Evolutionary conservation across 768 basidiomycete genomes (phyloP).

Genomic region (Boletus fagicola): DNA sequence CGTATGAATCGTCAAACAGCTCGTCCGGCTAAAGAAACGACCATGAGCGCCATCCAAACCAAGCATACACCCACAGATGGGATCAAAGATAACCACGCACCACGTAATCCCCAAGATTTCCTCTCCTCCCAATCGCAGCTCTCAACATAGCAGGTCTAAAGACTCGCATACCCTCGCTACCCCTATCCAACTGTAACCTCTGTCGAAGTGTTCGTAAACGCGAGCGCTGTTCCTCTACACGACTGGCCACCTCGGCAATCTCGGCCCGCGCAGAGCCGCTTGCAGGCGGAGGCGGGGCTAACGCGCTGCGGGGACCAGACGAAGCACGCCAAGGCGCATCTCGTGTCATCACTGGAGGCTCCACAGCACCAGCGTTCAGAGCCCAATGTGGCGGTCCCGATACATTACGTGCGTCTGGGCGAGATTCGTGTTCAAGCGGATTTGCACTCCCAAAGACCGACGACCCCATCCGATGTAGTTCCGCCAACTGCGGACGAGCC

Average conservation of each 20-base stretch:
- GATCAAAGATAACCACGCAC: constrained; percentile 37
- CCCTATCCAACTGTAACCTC: constrained; percentile 30
- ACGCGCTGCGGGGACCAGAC: constrained; percentile 15
- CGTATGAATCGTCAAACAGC: constrained; percentile 74
- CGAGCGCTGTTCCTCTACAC: constrained; percentile 22
- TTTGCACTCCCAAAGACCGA: constrained; percentile 3
- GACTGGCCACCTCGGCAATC: constrained; percentile 5
- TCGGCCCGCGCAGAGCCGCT: constrained; percentile 2
- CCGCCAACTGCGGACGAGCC: constrained; percentile 23
- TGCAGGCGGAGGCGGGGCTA: background rate
- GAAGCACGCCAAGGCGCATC: constrained; percentile 26
- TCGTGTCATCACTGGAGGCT: constrained; percentile 3
- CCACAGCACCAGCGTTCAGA: constrained; percentile 1
- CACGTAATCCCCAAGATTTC: constrained; percentile 46
- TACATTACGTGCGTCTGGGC: constrained; percentile 1
- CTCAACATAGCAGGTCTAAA: constrained; percentile 28
- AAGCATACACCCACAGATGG: background rate
- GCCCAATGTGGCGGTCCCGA: constrained; percentile 13
- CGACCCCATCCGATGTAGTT: constrained; percentile 13
- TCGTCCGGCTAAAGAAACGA: constrained; percentile 57
- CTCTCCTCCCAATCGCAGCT: constrained; percentile 21
- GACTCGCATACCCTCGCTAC: constrained; percentile 16
- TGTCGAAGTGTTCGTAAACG: constrained; percentile 29
- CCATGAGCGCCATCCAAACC: constrained; percentile 9
- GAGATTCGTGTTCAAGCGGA: constrained; percentile 14